These are phyloP conservation scores for Tetrapisispora namnaoensis DNA, from an alignment of 805 yeast species.

Conservation along the genomic window DNA sequence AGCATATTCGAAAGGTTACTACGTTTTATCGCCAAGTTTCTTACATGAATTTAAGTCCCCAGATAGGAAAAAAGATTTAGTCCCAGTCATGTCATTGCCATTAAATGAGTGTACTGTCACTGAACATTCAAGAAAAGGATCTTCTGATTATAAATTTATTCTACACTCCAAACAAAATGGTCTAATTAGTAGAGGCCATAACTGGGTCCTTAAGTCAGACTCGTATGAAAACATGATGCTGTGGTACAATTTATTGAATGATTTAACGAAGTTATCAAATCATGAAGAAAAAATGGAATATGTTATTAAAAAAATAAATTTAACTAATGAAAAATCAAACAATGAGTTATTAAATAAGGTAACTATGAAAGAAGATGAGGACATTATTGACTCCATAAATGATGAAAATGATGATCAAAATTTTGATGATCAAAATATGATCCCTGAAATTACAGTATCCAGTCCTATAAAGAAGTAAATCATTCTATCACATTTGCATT, in stretches of 20 bases:
- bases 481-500: too few species aligned
- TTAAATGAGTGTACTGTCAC: conserved; percentile 72
- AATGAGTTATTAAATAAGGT: background rate
- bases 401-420: background rate
- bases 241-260: conserved; percentile 76
- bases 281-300: conserved; percentile 48
- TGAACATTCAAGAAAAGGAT: conserved; percentile 66
- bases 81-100: conserved; percentile 75
- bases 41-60: conserved; percentile 82
- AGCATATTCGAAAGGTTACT: conserved; percentile 82
- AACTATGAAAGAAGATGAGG: background rate
- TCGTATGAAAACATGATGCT: conserved; percentile 60
- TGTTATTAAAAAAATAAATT: conserved; percentile 17
- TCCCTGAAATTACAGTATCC: conserved; percentile 1
- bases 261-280: conserved; percentile 52
- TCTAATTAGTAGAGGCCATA: conserved; percentile 69
- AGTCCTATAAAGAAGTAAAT: background rate
- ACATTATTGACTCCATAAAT: background rate
- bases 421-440: background rate
- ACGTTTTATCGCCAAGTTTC: conserved; percentile 79
- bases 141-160: conserved; percentile 62
- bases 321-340: background rate
- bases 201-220: conserved; percentile 87
- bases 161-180: conserved; percentile 70
- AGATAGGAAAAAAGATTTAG: conserved; percentile 72